Conservation (phyloP, 371 early-diverging fungal genomes). For the Catenaria anguillulae region DNA sequence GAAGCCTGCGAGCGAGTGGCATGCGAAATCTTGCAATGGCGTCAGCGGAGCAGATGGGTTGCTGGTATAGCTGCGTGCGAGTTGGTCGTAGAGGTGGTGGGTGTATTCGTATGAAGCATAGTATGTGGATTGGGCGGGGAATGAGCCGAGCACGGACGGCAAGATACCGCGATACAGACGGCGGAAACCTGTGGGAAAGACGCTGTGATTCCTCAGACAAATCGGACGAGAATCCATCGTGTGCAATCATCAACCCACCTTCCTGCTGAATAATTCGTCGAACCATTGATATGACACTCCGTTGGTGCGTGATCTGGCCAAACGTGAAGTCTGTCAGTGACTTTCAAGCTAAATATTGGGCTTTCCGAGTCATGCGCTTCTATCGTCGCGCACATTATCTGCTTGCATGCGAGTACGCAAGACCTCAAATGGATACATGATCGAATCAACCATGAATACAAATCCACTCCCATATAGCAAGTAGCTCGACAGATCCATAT, state of each 20-base stretch:
- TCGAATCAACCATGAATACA: neutral
- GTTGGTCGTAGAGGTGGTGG: neutral
- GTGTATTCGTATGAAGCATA: neutral
- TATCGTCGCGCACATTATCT: neutral
- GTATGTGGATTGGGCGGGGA: neutral
- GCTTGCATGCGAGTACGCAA: slow-evolving; percentile 4
- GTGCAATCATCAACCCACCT: too few relatives aligned
- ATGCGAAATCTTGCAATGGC: neutral
- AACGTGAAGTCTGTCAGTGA: neutral
- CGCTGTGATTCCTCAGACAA: too few relatives aligned
- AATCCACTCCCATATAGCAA: neutral
- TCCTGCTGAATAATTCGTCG: neutral
- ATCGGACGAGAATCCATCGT: too few relatives aligned
- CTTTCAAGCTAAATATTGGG: neutral
- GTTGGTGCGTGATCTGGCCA: neutral
- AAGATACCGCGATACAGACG: neutral
- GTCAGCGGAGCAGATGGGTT: neutral
- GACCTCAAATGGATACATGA: slow-evolving; percentile 4
- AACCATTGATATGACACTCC: neutral
- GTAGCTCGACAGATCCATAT: neutral
- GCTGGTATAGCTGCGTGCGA: neutral
- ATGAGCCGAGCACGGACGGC: neutral
- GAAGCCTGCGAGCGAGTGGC: slow-evolving; percentile 1
- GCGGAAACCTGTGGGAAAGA: too few relatives aligned
- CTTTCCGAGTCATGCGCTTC: too few relatives aligned